A percentile compares a stretch with the other conserved stretches of the same genome.
Evolutionary conservation across 2,329 filamentous ascomycete species (phyloP).

Genomic region (Clarireedia hainanense): DNA sequence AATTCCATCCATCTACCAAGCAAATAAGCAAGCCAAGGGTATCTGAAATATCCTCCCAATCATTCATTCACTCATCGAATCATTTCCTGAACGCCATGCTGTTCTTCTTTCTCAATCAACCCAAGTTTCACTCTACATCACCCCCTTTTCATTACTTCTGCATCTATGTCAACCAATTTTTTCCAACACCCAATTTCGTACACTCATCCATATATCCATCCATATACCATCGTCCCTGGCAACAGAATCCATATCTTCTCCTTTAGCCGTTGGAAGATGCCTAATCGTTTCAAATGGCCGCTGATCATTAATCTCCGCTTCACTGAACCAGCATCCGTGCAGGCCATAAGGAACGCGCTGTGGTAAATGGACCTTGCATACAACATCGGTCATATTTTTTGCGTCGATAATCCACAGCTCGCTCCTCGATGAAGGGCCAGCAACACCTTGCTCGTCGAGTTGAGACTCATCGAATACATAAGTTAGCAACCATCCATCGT

Average conservation of each 20-base stretch:
- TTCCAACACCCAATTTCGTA: slow-evolving; percentile 15
- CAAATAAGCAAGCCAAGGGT: too few relatives aligned
- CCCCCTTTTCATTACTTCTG: too few relatives aligned
- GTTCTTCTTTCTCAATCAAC: too few relatives aligned
- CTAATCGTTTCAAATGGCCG: slow-evolving; percentile 20
- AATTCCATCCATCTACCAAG: too few relatives aligned
- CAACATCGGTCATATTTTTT: slow-evolving; percentile 50
- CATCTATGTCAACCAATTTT: slow-evolving; percentile 10
- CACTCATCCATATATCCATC: slow-evolving; percentile 16
- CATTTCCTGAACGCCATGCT: too few relatives aligned
- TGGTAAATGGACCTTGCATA: slow-evolving; percentile 51
- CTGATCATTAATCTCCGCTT: slow-evolving; percentile 44
- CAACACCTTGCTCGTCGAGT: slow-evolving; percentile 34
- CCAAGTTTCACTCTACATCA: too few relatives aligned
- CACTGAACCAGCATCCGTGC: slow-evolving; percentile 54
- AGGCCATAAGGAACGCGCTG: slow-evolving; percentile 64
- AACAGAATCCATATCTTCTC: background rate
- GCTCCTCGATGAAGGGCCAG: slow-evolving; percentile 38
- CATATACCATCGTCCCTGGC: background rate
- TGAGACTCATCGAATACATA: slow-evolving; percentile 66
- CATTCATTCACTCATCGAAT: too few relatives aligned
- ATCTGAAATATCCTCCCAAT: too few relatives aligned
- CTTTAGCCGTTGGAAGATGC: slow-evolving; percentile 10
- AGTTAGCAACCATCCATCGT: slow-evolving; percentile 59
- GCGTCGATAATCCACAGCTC: slow-evolving; percentile 66